Evolutionary conservation across 768 basidiomycete genomes (phyloP), one percentile per base, ranked within the genome.

Genomic region (Auriscalpium microsporum): DNA sequence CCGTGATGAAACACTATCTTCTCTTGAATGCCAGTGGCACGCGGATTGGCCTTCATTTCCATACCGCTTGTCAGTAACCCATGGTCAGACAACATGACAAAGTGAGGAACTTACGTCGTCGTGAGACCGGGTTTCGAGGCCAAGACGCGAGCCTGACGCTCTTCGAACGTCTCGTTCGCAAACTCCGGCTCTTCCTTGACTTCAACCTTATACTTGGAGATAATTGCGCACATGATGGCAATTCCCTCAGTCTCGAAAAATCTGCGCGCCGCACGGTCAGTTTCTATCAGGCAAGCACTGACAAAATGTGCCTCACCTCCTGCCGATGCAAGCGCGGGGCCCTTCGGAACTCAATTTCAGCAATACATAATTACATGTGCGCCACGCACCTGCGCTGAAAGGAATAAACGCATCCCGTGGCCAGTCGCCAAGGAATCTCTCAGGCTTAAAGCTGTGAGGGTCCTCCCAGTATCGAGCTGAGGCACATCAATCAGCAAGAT

Each of bases 391-490:
- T 19, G 46, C 48, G 28, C 64, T 64, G 47, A 71, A 71, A 0
- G 71, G 66, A 13, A 69, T 21, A 54, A 70, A 71, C 0, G 68
- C 71, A 46, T 71, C 66, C 53, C 56, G 61, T 10, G 65, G 58
- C 62, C 65, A 73, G 50, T 66, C 64, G 28, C 62, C 61, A 2
- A 71, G 52, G 58, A 73, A 73, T 28, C 72, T 60, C 42, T 65
- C 65, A 6, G 72, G 72, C 16, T 70, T 71, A 65, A 81, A 83
- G 8, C 59, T 60, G 33, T 75, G 59, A 2, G 81, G 80, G 47
- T 81, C 72, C 48, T 76, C 65, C 80, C 81, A 83, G 62, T 81
- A 81, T 40, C 73, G 72, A 28, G 80, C 81, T 81, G 57, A 13
- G 35, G 9, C 33, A 10, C 56, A 36, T 50, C 48, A 34, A n/a